These are phyloP conservation scores for Globisporangium spiculum DNA, from an alignment of 352 stramenopile genomes.

Conservation along the genomic window DNA sequence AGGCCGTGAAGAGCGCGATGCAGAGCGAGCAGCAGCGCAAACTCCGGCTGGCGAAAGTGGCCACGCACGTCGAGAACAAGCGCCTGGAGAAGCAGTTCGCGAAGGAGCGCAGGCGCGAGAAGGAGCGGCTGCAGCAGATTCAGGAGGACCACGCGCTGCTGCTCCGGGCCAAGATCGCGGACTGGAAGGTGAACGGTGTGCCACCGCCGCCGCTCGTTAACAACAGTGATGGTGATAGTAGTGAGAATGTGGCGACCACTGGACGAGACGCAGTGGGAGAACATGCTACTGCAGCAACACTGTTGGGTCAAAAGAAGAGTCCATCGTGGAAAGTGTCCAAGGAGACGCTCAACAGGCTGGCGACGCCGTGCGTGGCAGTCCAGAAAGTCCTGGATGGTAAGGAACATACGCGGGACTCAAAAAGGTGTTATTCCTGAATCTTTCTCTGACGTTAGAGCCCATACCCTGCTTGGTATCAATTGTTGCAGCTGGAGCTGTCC, in stretches of 20 bases:
- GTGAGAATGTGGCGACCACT: not conserved
- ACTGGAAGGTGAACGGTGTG: conserved; percentile 47
- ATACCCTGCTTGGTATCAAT: not conserved
- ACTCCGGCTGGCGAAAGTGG: conserved; percentile 31
- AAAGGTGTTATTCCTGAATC: no score
- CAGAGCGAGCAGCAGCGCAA: conserved; percentile 54
- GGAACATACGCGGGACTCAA: not conserved
- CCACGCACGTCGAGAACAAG: conserved; percentile 39
- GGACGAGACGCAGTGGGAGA: not conserved
- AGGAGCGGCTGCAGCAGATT: conserved; percentile 53
- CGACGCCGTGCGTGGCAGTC: conserved; percentile 25
- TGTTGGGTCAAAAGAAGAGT: conserved; percentile 22
- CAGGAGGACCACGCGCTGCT: conserved; percentile 57
- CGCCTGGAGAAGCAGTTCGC: conserved; percentile 55
- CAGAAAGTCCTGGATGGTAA: conserved; percentile 14
- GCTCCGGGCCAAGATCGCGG: conserved; percentile 42
- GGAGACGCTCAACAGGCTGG: conserved; percentile 42
- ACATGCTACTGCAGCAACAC: not conserved
- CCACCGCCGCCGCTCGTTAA: not conserved
- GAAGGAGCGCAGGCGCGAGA: conserved; percentile 41
- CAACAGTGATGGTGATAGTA: not conserved
- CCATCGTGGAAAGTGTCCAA: conserved; percentile 31
- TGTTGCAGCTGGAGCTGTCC: not conserved
- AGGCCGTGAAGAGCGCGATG: conserved; percentile 50
- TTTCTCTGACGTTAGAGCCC: not conserved